Conservation (phyloP, 306 rosid species). For the Benincasa hispida region DNA sequence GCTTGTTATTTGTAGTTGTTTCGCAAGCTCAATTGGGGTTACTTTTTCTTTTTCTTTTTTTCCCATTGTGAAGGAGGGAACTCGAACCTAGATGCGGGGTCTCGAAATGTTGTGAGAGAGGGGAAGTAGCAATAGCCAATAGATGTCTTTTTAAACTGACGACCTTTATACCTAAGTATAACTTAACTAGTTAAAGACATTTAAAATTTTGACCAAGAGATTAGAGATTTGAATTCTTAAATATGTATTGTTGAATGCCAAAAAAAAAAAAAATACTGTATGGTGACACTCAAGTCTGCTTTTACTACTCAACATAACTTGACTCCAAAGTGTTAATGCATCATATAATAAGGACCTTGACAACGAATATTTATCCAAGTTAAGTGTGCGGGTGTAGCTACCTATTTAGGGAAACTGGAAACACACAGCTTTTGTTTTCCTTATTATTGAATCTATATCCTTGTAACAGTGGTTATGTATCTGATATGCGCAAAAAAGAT, state of each 20-base stretch:
- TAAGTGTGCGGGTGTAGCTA: background rate
- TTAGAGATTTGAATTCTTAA: too few species aligned
- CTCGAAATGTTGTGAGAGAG: too few species aligned
- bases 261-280: too few species aligned
- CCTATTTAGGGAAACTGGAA: background rate
- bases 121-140: background rate
- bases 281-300: too few species aligned
- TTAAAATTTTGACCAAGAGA: too few species aligned
- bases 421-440: background rate
- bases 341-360: background rate
- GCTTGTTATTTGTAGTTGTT: background rate
- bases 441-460: background rate
- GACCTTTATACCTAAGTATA: background rate
- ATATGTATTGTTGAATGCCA: too few species aligned
- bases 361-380: background rate
- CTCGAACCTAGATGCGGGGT: background rate
- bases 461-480: conserved; percentile 67
- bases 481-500: conserved; percentile 64
- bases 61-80: background rate
- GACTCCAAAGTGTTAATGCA: background rate
- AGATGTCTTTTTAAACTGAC: background rate
- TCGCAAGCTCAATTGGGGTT: background rate
- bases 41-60: background rate
- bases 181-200: too few species aligned
- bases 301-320: background rate